Base-by-base conservation (phyloP, 202 grass and related monocot species). In the Setaria viridis region DNA sequence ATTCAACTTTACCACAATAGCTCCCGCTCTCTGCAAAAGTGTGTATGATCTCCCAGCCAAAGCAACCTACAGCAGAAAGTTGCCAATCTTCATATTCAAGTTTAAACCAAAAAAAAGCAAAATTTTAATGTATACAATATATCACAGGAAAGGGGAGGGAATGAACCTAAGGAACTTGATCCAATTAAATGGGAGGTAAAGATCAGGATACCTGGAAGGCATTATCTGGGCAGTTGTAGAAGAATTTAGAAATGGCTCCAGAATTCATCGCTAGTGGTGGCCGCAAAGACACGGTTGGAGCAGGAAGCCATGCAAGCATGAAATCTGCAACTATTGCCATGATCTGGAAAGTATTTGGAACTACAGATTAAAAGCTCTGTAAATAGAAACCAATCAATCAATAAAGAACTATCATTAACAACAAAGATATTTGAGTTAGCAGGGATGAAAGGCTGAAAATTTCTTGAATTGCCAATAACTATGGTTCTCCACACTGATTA, bases 261-360 rank as follows among this genome's bases (percentile, higher is more conserved):
- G 88, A 88, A 85, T 86, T 95, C 21, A 89, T 14, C 29, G 93
- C 86, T 60, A 99, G 82, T 62, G 93, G 85, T 83, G 91, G 85
- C 74, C 91, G 86, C 51, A 99, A 77, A 81, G 96, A 94, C 9
- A 99, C 91, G 13, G 96, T 99, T 78, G 96, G 96, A 90, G 96
- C 96, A 83, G 96, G 96, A 90, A 99, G 96, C 96, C 96, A 99
- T 51, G 95, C 96, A 62, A 99, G 93, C 91, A 99, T 99, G 80
- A 99, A 99, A 90, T 99, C 96, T 72, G 96, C 96, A 91, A 99
- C 83, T 86, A 99, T 92, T 67, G 96, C 96, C 96, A 99, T 99
- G 77, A 94, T 85, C 96, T 99, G 80, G 72, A 76, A 86, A 88
- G 63, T 47, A 71, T 85, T 29, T 11, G 30, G 48, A 72, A 85